Percentiles rank a stretch among this genome's conserved stretches.
These are phyloP conservation scores for Penicillium canariense DNA, from an alignment of 495 filamentous ascomycete species.

Conservation along the genomic window DNA sequence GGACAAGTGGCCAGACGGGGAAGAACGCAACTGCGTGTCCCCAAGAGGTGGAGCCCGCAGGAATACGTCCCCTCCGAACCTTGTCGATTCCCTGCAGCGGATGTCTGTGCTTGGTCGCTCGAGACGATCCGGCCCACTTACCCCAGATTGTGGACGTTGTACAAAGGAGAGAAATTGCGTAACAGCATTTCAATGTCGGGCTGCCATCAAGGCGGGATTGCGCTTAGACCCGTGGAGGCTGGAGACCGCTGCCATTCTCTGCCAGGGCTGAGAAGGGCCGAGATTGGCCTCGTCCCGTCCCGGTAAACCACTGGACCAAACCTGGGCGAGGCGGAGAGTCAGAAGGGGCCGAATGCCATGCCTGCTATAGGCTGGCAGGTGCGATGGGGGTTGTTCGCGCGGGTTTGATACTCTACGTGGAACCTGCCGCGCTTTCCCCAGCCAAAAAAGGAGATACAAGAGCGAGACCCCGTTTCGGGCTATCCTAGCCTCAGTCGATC, in stretches of 20 bases:
- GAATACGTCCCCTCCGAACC: conserved; percentile 14
- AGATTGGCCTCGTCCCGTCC: conserved; percentile 1
- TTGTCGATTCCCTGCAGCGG: conserved; percentile 35
- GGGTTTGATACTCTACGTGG: not conserved
- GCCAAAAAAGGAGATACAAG: not conserved
- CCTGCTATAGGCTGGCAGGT: not conserved
- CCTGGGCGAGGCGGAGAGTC: not conserved
- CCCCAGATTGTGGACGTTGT: conserved; percentile 39
- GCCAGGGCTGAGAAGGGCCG: not conserved
- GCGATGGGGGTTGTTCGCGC: not conserved
- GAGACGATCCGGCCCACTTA: conserved; percentile 45
- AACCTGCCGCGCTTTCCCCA: conserved; percentile 13
- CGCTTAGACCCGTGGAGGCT: conserved; percentile 2
- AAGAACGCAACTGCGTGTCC: not conserved
- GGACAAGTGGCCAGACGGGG: not conserved
- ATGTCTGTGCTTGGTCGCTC: conserved; percentile 38
- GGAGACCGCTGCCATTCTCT: not conserved
- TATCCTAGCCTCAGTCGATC: conserved; percentile 2
- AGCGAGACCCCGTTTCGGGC: not conserved
- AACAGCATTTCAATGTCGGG: conserved; percentile 18
- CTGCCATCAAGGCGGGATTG: conserved; percentile 1
- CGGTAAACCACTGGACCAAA: not conserved
- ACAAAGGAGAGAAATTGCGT: conserved; percentile 16
- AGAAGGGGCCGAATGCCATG: not conserved
- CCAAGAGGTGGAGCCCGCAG: conserved; percentile 6